Conservation (phyloP, 2,329 filamentous ascomycete genomes). For the Penicillium janthinellum region DNA sequence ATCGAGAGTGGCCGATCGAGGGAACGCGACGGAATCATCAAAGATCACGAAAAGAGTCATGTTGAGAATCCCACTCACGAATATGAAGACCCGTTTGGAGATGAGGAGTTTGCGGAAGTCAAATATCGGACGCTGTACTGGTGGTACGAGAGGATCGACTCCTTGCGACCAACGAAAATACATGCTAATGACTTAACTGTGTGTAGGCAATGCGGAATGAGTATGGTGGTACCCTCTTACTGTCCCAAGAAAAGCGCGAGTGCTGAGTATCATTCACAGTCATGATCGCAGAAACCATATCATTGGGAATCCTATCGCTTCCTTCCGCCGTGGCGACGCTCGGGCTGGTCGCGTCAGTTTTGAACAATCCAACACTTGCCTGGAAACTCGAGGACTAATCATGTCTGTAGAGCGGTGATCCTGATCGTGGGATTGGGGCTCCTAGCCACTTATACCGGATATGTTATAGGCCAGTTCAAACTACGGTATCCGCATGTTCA, state of each 20-base stretch:
- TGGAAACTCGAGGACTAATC: not conserved
- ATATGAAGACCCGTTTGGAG: slow-evolving; percentile 14
- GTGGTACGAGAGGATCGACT: slow-evolving; percentile 10
- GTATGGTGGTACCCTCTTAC: not conserved
- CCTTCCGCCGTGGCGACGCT: slow-evolving; percentile 54
- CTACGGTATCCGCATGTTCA: slow-evolving; percentile 58
- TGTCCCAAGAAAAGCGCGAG: too few relatives aligned
- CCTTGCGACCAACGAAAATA: not conserved
- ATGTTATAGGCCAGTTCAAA: slow-evolving; percentile 61
- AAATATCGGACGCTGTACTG: slow-evolving; percentile 17
- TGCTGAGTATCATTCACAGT: not conserved
- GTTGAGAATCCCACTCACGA: not conserved
- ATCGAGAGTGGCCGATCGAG: not conserved
- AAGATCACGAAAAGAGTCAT: not conserved
- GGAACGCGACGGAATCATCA: not conserved
- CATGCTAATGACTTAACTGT: not conserved
- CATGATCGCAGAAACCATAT: slow-evolving; percentile 38
- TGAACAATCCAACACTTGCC: not conserved
- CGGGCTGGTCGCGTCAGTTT: slow-evolving; percentile 31
- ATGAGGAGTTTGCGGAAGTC: slow-evolving; percentile 12
- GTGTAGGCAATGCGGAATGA: slow-evolving; percentile 17
- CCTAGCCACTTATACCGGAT: slow-evolving; percentile 59
- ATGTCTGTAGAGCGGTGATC: slow-evolving; percentile 48
- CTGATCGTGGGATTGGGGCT: slow-evolving; percentile 55
- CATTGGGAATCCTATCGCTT: slow-evolving; percentile 57